Evolutionary conservation across 2,329 filamentous ascomycete species (phyloP), one percentile per base, ranked within the genome.

Genomic region (Verticillium nubilum): DNA sequence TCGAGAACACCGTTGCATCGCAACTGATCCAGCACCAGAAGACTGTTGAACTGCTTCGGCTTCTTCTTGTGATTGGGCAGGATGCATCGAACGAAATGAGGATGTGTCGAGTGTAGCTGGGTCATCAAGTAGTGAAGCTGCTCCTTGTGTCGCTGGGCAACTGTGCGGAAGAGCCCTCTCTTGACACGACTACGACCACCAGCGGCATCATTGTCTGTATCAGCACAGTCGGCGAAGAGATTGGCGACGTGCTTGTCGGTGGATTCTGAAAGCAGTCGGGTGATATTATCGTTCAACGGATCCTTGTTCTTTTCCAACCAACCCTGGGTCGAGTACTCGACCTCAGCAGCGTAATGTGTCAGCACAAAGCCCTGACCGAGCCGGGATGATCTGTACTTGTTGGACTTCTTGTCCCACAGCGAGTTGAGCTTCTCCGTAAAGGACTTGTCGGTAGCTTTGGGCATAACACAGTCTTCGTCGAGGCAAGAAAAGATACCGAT

Each of bases 251-350:
- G 94, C 63, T 84, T 86, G 70, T 98, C 88, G 2, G 82, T 86
- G 1, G 96, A 99, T 15, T 83, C 81, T 37, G 93, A 91, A 35
- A 99, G 83, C 7, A 99, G 82, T 25, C 92, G 86, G 0, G 96
- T 99, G 63, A 99, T 84, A 63, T 98, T 99, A 80, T 99, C 96
- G 68, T 98, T 98, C 53, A 99, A 75, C 1, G 95, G 96, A 69
- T 99, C 95, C 73, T 99, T 99, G 80, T 99, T 99, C 82, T 98
- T 99, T 74, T 98, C 94, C 33, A 99, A 78, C 95, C 95, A 99
- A 60, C 90, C 90, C 59, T 94, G 86, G 0, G 95, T 99, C 0
- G 89, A 92, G 72, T 99, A 99, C 73, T 99, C 96, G 2, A 99
- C 95, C 73, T 98, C 95, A 27, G 95, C 93, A 26, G 95, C 95